Evolutionary conservation across 768 basidiomycete genomes (phyloP).

Genomic region (Lactarius evosmus): DNA sequence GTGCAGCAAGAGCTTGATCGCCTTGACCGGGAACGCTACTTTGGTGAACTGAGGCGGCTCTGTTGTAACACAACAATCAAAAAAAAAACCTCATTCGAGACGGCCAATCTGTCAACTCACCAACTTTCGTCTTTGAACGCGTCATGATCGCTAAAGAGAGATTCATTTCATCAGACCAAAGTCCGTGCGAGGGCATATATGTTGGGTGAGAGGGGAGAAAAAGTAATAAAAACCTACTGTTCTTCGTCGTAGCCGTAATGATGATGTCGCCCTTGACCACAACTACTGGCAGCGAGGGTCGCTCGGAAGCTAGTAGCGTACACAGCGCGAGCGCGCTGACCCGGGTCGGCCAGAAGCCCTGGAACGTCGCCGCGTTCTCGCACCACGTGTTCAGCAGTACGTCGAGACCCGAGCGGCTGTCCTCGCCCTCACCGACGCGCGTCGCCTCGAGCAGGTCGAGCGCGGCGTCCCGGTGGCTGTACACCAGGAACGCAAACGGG

Average conservation of each 20-base stretch:
- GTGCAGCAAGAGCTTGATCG: conserved; percentile 81
- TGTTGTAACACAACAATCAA: conserved; percentile 37
- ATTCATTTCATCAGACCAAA: conserved; percentile 9
- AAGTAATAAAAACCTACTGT: conserved; percentile 55
- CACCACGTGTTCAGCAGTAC: conserved; percentile 92
- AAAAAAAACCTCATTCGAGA: conserved; percentile 13
- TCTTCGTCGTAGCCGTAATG: conserved; percentile 70
- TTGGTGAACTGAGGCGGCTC: conserved; percentile 84
- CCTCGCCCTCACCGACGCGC: conserved; percentile 37
- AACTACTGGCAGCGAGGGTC: conserved; percentile 63
- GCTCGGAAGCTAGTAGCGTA: conserved; percentile 63
- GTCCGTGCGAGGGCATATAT: conserved; percentile 2
- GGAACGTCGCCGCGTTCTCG: conserved; percentile 91
- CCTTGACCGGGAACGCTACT: conserved; percentile 88
- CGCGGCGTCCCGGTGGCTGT: conserved; percentile 79
- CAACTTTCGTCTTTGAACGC: conserved; percentile 80
- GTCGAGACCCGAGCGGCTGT: conserved; percentile 68
- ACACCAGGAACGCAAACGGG: conserved; percentile 91
- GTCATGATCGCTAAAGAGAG: conserved; percentile 83
- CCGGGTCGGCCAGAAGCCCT: conserved; percentile 90
- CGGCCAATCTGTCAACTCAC: conserved; percentile 45
- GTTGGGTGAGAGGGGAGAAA: not conserved
- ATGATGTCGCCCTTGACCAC: conserved; percentile 91
- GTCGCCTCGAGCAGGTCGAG: conserved; percentile 73
- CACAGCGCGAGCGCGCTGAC: conserved; percentile 81